Percentiles rank a stretch among this genome's conserved stretches.
These are phyloP conservation scores for Agroathelia rolfsii DNA, from an alignment of 1,284 basidiomycete genomes.

Conservation along the genomic window DNA sequence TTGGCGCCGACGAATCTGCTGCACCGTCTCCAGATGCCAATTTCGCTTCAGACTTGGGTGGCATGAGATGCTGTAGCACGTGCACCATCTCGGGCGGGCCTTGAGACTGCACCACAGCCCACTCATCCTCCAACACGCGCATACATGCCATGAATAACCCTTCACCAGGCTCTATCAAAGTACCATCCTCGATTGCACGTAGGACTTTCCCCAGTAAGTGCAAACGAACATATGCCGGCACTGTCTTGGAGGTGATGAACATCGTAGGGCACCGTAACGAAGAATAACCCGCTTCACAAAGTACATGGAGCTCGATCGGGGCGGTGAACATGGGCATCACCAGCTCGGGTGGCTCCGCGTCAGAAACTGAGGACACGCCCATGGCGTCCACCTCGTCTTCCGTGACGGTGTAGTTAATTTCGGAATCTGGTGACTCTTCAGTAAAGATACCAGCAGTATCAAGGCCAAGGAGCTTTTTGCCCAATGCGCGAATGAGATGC, in stretches of 20 bases:
- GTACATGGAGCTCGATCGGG: conserved; percentile 59
- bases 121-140: conserved; percentile 64
- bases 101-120: conserved; percentile 53
- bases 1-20: too few species aligned
- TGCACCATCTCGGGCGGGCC: conserved; percentile 64
- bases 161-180: conserved; percentile 56
- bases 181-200: conserved; percentile 37
- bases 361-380: conserved; percentile 40
- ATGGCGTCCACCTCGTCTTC: conserved; percentile 63
- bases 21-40: conserved; percentile 4
- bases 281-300: conserved; percentile 42
- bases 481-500: conserved; percentile 39
- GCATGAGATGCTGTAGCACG: conserved; percentile 57
- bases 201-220: conserved; percentile 69
- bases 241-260: conserved; percentile 63
- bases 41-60: conserved; percentile 18
- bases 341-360: conserved; percentile 35
- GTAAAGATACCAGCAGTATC: conserved; percentile 17
- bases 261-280: too few species aligned
- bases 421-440: not conserved
- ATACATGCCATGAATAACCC: conserved; percentile 72
- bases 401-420: conserved; percentile 29
- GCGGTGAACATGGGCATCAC: conserved; percentile 54
- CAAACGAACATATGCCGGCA: conserved; percentile 79
- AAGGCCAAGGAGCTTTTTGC: conserved; percentile 37